Conservation (phyloP, 345 rosid species). For the Eucalyptus pauciflora region DNA sequence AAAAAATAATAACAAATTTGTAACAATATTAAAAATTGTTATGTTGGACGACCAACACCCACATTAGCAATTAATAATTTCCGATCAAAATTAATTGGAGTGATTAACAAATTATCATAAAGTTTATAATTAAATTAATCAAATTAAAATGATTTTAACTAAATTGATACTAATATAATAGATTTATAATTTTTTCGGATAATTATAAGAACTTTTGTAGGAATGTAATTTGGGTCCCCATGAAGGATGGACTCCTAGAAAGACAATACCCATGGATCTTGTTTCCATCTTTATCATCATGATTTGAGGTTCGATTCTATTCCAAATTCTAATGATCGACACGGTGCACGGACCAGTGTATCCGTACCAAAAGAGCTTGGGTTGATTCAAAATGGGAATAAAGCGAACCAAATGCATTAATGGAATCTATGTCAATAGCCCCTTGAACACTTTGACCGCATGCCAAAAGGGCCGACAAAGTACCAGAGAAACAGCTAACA, state of each 20-base stretch:
- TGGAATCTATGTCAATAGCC: not conserved
- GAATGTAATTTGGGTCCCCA: no score
- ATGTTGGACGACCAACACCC: fast-evolving
- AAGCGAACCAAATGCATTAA: not conserved
- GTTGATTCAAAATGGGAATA: not conserved
- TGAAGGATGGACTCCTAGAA: no score
- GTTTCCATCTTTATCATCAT: not conserved
- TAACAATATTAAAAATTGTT: no score
- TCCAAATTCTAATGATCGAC: not conserved
- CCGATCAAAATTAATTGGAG: fast-evolving
- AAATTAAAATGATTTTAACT: no score
- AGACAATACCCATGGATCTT: no score
- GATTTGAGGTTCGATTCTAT: not conserved
- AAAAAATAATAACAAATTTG: no score
- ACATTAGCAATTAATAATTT: fast-evolving
- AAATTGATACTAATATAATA: no score
- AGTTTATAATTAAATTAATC: not conserved
- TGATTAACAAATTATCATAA: no score
- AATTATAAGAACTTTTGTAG: no score
- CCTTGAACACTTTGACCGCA: not conserved
- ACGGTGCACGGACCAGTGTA: not conserved
- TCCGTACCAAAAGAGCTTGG: not conserved
- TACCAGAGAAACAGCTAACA: not conserved
- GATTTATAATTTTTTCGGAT: no score
- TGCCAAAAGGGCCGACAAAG: not conserved